These are phyloP conservation scores for Aeminium ludgeri DNA, from an alignment of 495 filamentous ascomycete genomes.

Conservation along the genomic window DNA sequence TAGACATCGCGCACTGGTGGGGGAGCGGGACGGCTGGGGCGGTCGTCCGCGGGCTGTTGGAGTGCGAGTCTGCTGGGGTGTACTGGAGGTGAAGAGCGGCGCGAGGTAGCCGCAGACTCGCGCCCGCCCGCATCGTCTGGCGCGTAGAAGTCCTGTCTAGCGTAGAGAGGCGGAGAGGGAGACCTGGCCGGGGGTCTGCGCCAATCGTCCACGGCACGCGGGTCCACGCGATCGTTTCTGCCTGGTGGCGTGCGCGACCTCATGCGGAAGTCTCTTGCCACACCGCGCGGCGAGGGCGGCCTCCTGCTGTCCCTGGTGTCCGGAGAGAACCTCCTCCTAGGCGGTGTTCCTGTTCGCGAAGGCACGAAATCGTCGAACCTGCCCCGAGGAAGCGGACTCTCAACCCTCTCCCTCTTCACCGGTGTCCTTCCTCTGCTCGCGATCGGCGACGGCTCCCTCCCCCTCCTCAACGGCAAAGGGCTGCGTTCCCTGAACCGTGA, in stretches of 20 bases:
- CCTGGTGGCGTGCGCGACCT: conserved; percentile 25
- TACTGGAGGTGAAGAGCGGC: conserved; percentile 26
- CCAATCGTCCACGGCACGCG: conserved; percentile 20
- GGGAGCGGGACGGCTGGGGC: conserved; percentile 17
- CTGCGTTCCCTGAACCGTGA: conserved; percentile 21
- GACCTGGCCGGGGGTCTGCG: conserved; percentile 22
- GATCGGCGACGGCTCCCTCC: conserved; percentile 21
- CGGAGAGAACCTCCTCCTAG: conserved; percentile 17
- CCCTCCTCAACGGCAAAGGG: conserved; percentile 22
- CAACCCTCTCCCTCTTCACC: conserved; percentile 21
- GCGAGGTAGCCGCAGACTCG: conserved; percentile 22
- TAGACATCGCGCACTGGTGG: conserved; percentile 11
- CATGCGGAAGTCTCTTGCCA: conserved; percentile 15
- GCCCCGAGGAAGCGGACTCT: conserved; percentile 17
- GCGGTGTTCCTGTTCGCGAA: background rate
- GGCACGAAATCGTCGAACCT: conserved; percentile 20
- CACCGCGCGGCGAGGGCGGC: conserved; percentile 6
- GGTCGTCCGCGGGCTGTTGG: conserved; percentile 6
- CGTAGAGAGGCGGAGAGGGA: conserved; percentile 18
- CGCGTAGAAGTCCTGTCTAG: conserved; percentile 11
- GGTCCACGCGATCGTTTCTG: conserved; percentile 20
- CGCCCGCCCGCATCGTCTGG: conserved; percentile 18
- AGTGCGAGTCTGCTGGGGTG: conserved; percentile 23
- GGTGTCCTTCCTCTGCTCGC: conserved; percentile 19
- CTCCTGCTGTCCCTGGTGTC: conserved; percentile 16